Base-by-base conservation (phyloP, 2,329 filamentous ascomycete species). In the Chalaropsis thielavioides region DNA sequence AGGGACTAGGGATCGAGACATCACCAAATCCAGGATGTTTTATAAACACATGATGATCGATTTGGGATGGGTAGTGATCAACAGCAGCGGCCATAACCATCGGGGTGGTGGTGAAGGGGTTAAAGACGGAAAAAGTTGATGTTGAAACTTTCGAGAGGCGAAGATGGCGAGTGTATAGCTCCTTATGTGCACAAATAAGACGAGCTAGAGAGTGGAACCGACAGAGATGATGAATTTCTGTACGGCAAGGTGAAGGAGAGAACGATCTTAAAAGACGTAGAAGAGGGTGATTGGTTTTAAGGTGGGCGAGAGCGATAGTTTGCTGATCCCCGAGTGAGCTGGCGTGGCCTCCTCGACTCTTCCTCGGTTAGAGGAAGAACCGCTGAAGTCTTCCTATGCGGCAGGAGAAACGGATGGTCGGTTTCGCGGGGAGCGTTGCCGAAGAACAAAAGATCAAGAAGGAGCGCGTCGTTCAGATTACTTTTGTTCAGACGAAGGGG, bases 331-430 rank as follows among this genome's bases (percentile, higher is more conserved):
- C 89, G 83, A 82, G 82, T 87, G 83, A 87, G 86, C 85, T 89
- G 89, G 87, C 90, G 88, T 90, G 89, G 90, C 88, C 90, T 92
- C 88, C 88, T 90, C 89, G 91, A 96, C 90, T 94, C 94, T 95
- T 92, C 94, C 94, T 92, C 92, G 78, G 80, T 81, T 81, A 94
- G 92, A 96, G 92, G 92, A 97, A 97, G 92, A 95, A 92, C 88
- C 89, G 86, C 83, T 84, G 85, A 87, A 87, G 84, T 84, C 86
- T 88, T 95, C 89, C 90, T 97, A 99, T 99, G 92, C 94, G 94
- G 94, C 94, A 97, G 92, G 90, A 95, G 88, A 83, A 80, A 78
- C 77, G 79, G 78, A 78, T 82, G 77, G 76, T 82, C 78, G 75
- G 79, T 82, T 76, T 81, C 82, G 76, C 76, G 74, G 71, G 79